Conservation (phyloP, 768 basidiomycete species). For the Tubosaeta sp. region DNA sequence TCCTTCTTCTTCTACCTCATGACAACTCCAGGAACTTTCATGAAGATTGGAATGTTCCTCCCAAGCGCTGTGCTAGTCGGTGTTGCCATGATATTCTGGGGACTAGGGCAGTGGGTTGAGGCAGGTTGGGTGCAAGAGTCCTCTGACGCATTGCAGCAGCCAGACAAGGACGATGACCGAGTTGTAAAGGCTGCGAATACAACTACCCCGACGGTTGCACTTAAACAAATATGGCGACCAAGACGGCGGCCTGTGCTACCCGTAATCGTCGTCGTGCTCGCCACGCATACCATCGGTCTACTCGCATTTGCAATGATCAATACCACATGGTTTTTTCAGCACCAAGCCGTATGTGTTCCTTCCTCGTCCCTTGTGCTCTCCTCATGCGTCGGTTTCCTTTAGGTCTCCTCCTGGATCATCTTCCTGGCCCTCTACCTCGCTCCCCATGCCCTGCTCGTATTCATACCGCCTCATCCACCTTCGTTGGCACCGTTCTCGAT, state of each 20-base stretch:
- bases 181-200: not conserved
- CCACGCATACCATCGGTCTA: conserved; percentile 54
- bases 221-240: conserved; percentile 4
- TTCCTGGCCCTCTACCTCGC: conserved; percentile 29
- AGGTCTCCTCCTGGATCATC: conserved; percentile 27
- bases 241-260: conserved; percentile 53
- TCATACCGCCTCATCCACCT: conserved; percentile 21
- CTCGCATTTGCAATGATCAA: conserved; percentile 47
- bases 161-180: conserved; percentile 12
- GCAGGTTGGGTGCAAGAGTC: conserved; percentile 48
- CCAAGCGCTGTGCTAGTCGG: conserved; percentile 85
- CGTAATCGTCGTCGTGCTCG: conserved; percentile 48
- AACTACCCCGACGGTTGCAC: not conserved
- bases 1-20: conserved; percentile 95
- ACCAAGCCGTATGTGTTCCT: conserved; percentile 36
- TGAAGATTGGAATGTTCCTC: conserved; percentile 88
- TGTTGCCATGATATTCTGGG: conserved; percentile 80
- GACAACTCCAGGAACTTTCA: conserved; percentile 54
- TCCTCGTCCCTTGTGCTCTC: not conserved
- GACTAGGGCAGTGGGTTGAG: conserved; percentile 68
- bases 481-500: conserved; percentile 38
- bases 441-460: conserved; percentile 32
- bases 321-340: conserved; percentile 40
- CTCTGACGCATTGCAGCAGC: not conserved
- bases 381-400: conserved; percentile 18